These are phyloP conservation scores for Nadsonia commutata DNA, from an alignment of 1,139 yeast genomes.

Conservation along the genomic window DNA sequence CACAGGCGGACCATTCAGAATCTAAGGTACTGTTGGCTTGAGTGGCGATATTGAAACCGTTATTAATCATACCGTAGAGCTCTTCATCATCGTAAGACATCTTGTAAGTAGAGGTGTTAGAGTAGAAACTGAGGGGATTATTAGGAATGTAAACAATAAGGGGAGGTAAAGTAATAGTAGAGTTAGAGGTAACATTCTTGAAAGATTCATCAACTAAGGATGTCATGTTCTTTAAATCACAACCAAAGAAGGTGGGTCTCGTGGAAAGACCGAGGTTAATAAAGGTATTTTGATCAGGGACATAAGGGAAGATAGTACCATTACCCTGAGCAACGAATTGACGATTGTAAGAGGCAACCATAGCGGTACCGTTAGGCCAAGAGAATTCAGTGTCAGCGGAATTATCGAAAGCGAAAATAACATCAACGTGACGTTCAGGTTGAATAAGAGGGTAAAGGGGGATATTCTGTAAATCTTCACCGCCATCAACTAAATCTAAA, in stretches of 20 bases:
- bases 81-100: constrained; percentile 47
- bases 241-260: constrained; percentile 65
- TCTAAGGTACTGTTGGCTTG: constrained; percentile 59
- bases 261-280: constrained; percentile 31
- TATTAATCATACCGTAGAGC: constrained; percentile 46
- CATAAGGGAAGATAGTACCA: constrained; percentile 52
- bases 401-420: constrained; percentile 70
- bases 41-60: constrained; percentile 70
- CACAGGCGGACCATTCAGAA: constrained; percentile 60
- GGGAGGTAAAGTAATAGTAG: constrained; percentile 35
- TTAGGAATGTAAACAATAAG: constrained; percentile 70
- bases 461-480: constrained; percentile 67
- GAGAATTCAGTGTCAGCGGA: constrained; percentile 56
- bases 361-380: constrained; percentile 55
- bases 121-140: constrained; percentile 47
- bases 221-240: constrained; percentile 56
- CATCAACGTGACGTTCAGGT: constrained; percentile 56
- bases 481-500: constrained; percentile 73
- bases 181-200: constrained; percentile 9
- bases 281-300: constrained; percentile 63
- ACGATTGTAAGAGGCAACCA: constrained; percentile 38
- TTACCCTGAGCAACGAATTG: constrained; percentile 28
- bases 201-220: constrained; percentile 13
- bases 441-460: constrained; percentile 70
- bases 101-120: constrained; percentile 63